Base-by-base conservation (phyloP, 2,329 filamentous ascomycete genomes). In the Neonectria punicea region DNA sequence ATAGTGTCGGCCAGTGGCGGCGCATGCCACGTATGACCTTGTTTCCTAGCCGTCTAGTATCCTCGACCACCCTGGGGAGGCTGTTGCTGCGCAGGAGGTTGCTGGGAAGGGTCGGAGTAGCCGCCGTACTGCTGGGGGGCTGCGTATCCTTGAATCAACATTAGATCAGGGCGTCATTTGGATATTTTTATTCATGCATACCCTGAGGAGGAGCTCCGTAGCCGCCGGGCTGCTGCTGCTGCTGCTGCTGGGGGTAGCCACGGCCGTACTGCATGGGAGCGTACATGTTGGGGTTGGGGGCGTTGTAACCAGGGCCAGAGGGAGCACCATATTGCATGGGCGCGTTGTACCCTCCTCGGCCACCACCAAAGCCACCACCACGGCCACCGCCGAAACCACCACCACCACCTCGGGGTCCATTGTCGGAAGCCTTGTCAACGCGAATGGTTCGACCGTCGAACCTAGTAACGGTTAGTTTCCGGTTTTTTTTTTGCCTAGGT, bases 371-470 rank as follows among this genome's bases (percentile, higher is more conserved):
- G 51, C 81, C 79, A 47, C 79, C 77, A 39, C 81, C 78, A 58
- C 79, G 79, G 61, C 78, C 75, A 61, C 79, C 76, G 36, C 79
- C 80, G 61, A 76, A 78, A 28, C 84, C 81, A 43, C 39, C 39
- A 43, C 39, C 39, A 61, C 39, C 39, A 61, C 82, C 79, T 62
- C 89, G 86, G 51, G 89, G 85, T 51, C 89, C 88, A 71, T 90
- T 91, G 80, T 98, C 94, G 63, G 93, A 94, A 67, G 94, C 96
- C 81, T 94, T 97, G 83, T 98, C 95, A 70, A 99, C 95, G 73
- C 95, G 94, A 79, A 99, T 98, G 70, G 89, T 90, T 74, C 95
- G 93, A 70, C 95, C 95, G 81, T 98, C 94, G 62, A 73, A 74
- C 54, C 71, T 73, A 36, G 25, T 36, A 5, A 30, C 51, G 13